These are phyloP conservation scores for Aspergillus neotritici DNA, from an alignment of 2,329 filamentous ascomycete species.

Conservation along the genomic window DNA sequence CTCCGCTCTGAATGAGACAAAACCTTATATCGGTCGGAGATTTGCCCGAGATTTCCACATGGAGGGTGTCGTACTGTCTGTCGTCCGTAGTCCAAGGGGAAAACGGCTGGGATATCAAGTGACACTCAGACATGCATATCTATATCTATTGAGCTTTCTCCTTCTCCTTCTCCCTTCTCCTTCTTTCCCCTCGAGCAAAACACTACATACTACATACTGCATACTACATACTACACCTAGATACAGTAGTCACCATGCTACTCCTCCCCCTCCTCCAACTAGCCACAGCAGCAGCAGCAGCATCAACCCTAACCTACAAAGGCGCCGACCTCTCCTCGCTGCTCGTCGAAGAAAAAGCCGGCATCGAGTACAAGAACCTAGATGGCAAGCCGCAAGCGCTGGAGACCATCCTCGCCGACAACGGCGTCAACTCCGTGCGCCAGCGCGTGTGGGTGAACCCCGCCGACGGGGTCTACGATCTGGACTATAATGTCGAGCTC, in stretches of 20 bases:
- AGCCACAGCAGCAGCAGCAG: conserved; percentile 2
- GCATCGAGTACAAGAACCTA: conserved; percentile 55
- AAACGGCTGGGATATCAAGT: too few species aligned
- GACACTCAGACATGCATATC: too few species aligned
- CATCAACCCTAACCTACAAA: conserved; percentile 54
- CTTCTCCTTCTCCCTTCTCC: conserved; percentile 12
- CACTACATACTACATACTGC: too few species aligned
- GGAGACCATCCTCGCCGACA: conserved; percentile 57
- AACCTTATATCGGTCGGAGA: too few species aligned
- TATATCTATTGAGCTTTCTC: neutral
- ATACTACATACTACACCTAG: too few species aligned
- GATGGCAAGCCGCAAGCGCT: conserved; percentile 51
- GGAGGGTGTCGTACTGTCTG: too few species aligned
- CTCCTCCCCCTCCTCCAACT: conserved; percentile 12
- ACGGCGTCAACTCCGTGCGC: conserved; percentile 63
- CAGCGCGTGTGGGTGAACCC: conserved; percentile 69
- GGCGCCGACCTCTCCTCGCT: conserved; percentile 68
- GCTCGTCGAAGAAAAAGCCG: conserved; percentile 56
- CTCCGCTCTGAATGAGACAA: too few species aligned
- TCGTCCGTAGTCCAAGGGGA: too few species aligned
- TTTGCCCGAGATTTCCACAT: too few species aligned
- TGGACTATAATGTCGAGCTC: conserved; percentile 65
- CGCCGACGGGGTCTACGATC: conserved; percentile 58
- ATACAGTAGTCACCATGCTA: neutral
- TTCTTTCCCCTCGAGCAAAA: conserved; percentile 12